phyloP scores from a whole-genome alignment of 768 basidiomycete genomes.

The Daedaleopsis nitida region DNA sequence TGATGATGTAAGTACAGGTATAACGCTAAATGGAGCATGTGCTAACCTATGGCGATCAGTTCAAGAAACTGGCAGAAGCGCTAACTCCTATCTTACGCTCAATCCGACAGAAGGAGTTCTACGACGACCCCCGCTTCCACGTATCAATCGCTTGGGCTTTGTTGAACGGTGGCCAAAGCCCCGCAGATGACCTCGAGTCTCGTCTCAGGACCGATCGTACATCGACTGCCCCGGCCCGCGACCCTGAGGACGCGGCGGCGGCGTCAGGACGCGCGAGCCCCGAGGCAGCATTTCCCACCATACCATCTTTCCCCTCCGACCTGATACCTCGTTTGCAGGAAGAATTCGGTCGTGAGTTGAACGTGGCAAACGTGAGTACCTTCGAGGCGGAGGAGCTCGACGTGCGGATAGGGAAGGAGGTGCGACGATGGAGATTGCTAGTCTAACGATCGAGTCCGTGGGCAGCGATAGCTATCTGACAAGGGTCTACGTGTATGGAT shows the following conservation, averaged over 20 bases:
- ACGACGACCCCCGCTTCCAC: slow-evolving; percentile 81
- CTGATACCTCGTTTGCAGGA: slow-evolving; percentile 53
- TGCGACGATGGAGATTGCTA: slow-evolving; percentile 46
- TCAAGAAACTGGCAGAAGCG: slow-evolving; percentile 53
- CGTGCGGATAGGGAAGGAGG: slow-evolving; percentile 72
- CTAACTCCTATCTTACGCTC: slow-evolving; percentile 59
- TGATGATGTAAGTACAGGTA: slow-evolving; percentile 53
- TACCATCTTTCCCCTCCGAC: slow-evolving; percentile 51
- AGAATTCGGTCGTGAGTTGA: slow-evolving; percentile 45
- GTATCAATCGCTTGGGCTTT: slow-evolving; percentile 89
- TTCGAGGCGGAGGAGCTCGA: slow-evolving; percentile 58
- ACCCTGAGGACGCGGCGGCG: too few species aligned
- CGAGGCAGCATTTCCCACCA: slow-evolving; percentile 42
- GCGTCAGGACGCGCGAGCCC: too few species aligned
- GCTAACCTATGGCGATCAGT: slow-evolving; percentile 40
- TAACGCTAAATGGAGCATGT: too few species aligned
- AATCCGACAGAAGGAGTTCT: slow-evolving; percentile 79
- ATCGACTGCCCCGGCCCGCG: too few species aligned
- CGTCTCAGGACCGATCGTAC: neutral
- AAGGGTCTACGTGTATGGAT: too few species aligned
- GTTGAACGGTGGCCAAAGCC: slow-evolving; percentile 39
- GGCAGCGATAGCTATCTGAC: too few species aligned
- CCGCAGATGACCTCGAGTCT: neutral
- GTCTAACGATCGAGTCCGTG: neutral
- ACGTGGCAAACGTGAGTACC: slow-evolving; percentile 41